Evolutionary conservation across 306 rosid species (phyloP), one percentile per base, ranked within the genome.

Genomic region (Neltuma alba): DNA sequence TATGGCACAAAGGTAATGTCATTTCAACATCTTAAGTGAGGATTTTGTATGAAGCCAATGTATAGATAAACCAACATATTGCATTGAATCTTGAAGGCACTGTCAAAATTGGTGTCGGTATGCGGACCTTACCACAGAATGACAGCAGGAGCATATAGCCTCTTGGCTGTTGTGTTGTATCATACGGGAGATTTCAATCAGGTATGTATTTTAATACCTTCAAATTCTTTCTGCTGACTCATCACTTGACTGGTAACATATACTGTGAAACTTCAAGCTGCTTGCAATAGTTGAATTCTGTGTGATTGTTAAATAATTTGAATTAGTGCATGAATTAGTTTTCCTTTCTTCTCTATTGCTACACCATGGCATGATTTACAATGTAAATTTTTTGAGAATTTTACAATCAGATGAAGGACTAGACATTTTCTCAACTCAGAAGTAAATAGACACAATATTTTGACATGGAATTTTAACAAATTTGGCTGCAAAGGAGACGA

Each of bases 71-170:
- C 83, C 38, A 71, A 79, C 82, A 77, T 82, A 78, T 69, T 37
- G 75, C 76, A 45, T 86, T 74, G 72, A 66, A 83, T 88, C 72
- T 68, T 85, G 83, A 76, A 95, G 99, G 99, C 99, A 47, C 93
- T 95, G 44, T 81, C 98, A 20, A 95, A 95, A 79, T 92, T 95
- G 41, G 97, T 92, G 64, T 84, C 89, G 15, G 99, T 95, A 12
- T 95, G 99, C 37, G 99, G 99, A 69, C 98, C 99, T 7, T 92
- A 91, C 80, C 98, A 95, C 84, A 88, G 98, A 91, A 95, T 95
- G 99, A 95, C 99, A 48, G 99, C 99, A 4, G 99, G 99, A 75
- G 99, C 99, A 60, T 95, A 95, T 74, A 95, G 99, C 84, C 99
- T 95, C 73, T 88, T 95, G 79, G 99, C 99, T 55, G 99, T 95